Evolutionary conservation across 345 rosid genomes (phyloP), one percentile per base, ranked within the genome.

Genomic region (Eucalyptus sideroxylon): DNA sequence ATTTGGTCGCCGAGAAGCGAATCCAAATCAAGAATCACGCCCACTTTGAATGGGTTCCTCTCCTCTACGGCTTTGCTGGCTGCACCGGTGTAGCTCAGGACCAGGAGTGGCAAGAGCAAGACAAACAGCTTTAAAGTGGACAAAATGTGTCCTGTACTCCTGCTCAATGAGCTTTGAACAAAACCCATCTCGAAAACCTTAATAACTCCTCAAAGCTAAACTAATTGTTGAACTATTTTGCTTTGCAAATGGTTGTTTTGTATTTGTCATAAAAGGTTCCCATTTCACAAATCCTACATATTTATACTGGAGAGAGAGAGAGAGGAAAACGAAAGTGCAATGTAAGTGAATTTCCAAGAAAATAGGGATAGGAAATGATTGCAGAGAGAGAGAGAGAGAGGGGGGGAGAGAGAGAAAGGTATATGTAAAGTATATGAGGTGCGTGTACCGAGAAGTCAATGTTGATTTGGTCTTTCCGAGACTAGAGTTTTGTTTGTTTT

Each of bases 1-100:
- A 90, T 89, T 89, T 94, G 95, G 86, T 89, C 91, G 45, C 87
- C 87, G 7, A 49, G 62, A 86, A 92, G 92, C 65, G 94, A 87
- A 86, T 94, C 88, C 72, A 91, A 69, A 69, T 69, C 81, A 69
- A 69, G 81, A 31, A 69, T 69, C 81, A 69, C 95, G 15, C 96
- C 95, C 34, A 94, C 91, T 86, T 93, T 89, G 9, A 88, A 37
- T 8, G 50, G 16, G 7, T 42, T 51, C 65, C 49, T 56, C 21
- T 49, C 81, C 3, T 69, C 81, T 31, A 31, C 21, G 42, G 81
- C 42, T 17, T 31, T 16, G 42, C 42, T 30, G 24, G 81, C 42
- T 31, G 81, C 81, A 69, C 81, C 19, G 40, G 81, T 8, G 42
- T 69, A 69, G 81, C 40, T 16, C 23, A 10, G 81, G 81, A 31